Conservation (phyloP, 1,284 basidiomycete genomes). For the Microbotryum scabiosae region DNA sequence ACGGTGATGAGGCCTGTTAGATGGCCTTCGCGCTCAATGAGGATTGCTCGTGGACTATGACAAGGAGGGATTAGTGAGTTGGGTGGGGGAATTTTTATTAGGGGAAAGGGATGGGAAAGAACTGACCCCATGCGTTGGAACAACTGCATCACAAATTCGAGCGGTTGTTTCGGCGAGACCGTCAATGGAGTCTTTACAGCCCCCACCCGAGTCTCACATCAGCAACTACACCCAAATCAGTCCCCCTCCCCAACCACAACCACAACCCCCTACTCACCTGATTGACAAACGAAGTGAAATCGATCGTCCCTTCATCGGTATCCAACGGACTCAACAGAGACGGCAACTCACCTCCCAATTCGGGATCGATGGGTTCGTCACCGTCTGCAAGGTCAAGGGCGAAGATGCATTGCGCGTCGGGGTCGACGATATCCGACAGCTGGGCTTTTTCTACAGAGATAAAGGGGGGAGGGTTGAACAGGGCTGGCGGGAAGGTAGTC, state of each 20-base stretch:
- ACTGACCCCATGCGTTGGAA: conserved; percentile 92
- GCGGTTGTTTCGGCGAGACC: conserved; percentile 81
- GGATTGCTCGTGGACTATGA: conserved; percentile 77
- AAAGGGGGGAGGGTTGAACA: background rate
- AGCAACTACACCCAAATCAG: too few species aligned
- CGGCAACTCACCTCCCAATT: background rate
- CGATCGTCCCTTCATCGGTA: conserved; percentile 44
- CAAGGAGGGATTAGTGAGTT: conserved; percentile 4
- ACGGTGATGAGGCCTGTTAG: conserved; percentile 85
- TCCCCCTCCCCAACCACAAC: too few species aligned
- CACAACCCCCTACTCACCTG: conserved; percentile 50
- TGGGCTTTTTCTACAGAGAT: conserved; percentile 56
- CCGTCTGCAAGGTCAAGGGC: conserved; percentile 33
- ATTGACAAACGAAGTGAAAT: conserved; percentile 85
- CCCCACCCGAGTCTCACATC: background rate
- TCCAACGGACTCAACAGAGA: background rate
- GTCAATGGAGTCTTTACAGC: conserved; percentile 69
- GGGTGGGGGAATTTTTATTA: conserved; percentile 13
- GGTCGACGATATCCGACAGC: conserved; percentile 53
- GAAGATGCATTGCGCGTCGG: conserved; percentile 64
- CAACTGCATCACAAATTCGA: conserved; percentile 93
- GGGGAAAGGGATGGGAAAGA: background rate
- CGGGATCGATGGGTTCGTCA: conserved; percentile 3
- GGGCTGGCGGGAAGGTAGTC: background rate
- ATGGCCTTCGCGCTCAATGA: conserved; percentile 76